Percentiles rank a stretch among this genome's conserved stretches.
Conservation (phyloP, 306 rosid species). For the Coriaria nepalensis region DNA sequence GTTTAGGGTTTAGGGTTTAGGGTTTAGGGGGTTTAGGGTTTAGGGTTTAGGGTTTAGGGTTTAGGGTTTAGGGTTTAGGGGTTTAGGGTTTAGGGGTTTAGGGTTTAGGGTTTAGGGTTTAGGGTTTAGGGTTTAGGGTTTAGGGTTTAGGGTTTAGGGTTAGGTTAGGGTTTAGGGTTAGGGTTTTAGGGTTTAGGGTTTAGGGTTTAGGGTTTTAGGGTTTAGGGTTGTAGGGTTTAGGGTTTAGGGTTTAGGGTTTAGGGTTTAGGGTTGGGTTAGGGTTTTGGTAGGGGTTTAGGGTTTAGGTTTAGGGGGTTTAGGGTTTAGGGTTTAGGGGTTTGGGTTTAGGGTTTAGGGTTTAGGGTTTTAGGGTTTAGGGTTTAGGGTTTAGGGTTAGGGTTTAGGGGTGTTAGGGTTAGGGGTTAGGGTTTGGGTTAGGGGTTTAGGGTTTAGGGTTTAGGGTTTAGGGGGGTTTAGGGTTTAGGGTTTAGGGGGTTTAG, state of each 20-base stretch:
- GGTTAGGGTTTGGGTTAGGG: not conserved
- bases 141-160: too few species aligned
- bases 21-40: not conserved
- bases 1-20: constrained; percentile 16
- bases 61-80: too few species aligned
- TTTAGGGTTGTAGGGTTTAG: too few species aligned
- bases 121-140: too few species aligned
- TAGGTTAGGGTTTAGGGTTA: too few species aligned
- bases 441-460: not conserved
- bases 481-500: too few species aligned
- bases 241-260: not conserved
- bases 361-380: too few species aligned
- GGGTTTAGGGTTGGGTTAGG: not conserved
- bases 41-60: constrained; percentile 16
- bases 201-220: too few species aligned
- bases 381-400: not conserved
- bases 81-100: not conserved
- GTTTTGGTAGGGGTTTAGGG: not conserved
- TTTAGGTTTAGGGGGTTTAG: not conserved
- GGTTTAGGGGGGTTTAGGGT: not conserved
- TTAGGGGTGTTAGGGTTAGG: not conserved
- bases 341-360: not conserved
- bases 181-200: too few species aligned
- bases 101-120: too few species aligned
- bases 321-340: not conserved